A percentile compares a stretch with the other conserved stretches of the same genome.
phyloP scores from a whole-genome alignment of 164 flowering plant genomes.

The Tetrastigma voinierianum region DNA sequence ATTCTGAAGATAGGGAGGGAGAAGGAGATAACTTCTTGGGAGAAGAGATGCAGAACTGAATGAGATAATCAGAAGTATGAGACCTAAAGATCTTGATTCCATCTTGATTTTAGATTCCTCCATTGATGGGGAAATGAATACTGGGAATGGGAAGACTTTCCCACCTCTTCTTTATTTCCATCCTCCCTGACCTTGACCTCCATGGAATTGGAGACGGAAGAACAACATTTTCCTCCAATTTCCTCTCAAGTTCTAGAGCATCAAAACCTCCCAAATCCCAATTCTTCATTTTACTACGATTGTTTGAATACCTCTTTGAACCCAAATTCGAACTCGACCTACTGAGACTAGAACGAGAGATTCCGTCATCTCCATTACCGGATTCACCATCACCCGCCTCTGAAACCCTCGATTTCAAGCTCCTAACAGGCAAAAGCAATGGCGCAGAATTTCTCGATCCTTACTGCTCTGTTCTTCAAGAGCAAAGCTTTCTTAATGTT shows the following conservation, averaged over 20 bases:
- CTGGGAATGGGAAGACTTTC: constrained; percentile 18
- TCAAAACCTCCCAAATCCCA: constrained; percentile 28
- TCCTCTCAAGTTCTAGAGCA: constrained; percentile 35
- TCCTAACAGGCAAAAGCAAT: constrained; percentile 74
- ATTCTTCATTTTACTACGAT: constrained; percentile 17
- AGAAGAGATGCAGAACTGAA: constrained; percentile 25
- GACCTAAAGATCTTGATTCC: constrained; percentile 28
- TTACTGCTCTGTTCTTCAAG: constrained; percentile 29
- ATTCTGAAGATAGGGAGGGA: constrained; percentile 41
- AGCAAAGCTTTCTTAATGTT: constrained; percentile 40
- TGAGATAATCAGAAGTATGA: constrained; percentile 23
- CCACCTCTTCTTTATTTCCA: constrained; percentile 49
- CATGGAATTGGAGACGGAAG: constrained; percentile 89
- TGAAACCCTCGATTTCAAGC: constrained; percentile 62
- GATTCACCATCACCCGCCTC: constrained; percentile 24
- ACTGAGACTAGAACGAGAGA: constrained; percentile 17
- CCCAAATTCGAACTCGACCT: constrained; percentile 29
- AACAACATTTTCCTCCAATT: constrained; percentile 41
- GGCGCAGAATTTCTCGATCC: constrained; percentile 34
- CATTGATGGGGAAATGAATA: constrained; percentile 29
- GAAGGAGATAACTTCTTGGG: constrained; percentile 43
- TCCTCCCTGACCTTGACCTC: constrained; percentile 78
- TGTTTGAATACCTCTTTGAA: constrained; percentile 18
- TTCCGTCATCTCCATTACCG: constrained; percentile 14
- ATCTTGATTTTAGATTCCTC: constrained; percentile 33